Evolutionary conservation across 2,329 filamentous ascomycete species (phyloP), one percentile per base, ranked within the genome.

Genomic region (Penicillium frequentans): DNA sequence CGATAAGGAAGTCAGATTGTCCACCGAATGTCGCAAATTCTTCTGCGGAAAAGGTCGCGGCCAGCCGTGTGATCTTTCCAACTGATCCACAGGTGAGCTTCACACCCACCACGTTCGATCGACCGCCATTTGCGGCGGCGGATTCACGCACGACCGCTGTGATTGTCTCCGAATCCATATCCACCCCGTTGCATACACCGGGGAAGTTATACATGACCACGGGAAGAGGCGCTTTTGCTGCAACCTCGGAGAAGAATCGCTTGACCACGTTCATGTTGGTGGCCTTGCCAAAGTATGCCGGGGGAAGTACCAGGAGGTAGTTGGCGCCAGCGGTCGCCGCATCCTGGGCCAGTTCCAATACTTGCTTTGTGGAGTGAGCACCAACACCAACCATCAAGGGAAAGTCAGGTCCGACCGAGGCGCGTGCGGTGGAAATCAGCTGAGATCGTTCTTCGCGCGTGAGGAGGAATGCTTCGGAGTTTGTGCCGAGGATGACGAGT

Each of bases 131-230:
- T 0, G 56, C 48, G 0, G 64, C 60, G 1, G 67, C 66, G 29
- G 80, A 75, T 59, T 80, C 71, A 29, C 70, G 71, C 1, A 83
- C 84, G 24, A 88, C 77, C 24, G 71, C 71, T 1, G 81, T 75
- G 47, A 90, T 85, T 0, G 81, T 80, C 49, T 84, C 86, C 2
- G 85, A 87, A 70, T 89, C 86, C 24, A 90, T 76, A 68, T 90
- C 87, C 3, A 90, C 77, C 24, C 87, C 87, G 61, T 87, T 87
- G 66, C 84, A 88, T 21, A 90, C 86, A 13, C 78, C 84, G 0
- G 87, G 87, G 73, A 89, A 90, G 71, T 89, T 89, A 73, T 89
- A 88, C 14, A 89, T 73, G 42, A 90, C 79, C 31, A 89, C 76
- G 0, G 86, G 86, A 3, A 89, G 70, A 2, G 79, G 73, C 2